phyloP scores from a whole-genome alignment of 2,329 filamentous ascomycete genomes.

The Colletotrichum australisinense region DNA sequence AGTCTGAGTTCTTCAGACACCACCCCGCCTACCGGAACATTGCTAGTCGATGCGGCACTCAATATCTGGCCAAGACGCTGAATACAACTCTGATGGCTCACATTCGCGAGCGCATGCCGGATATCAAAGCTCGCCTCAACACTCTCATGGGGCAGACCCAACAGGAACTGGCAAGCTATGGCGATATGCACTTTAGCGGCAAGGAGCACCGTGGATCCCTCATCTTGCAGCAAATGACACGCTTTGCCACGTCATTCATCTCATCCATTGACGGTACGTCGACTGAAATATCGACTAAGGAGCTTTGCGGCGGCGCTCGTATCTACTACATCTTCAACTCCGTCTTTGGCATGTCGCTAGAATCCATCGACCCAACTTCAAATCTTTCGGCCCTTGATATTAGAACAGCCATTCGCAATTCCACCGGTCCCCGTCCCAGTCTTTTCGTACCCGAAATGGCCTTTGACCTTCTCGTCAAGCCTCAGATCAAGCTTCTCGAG shows the following conservation, averaged over 20 bases:
- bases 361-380: constrained; percentile 94
- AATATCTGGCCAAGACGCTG: constrained; percentile 92
- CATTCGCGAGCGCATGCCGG: constrained; percentile 93
- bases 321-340: constrained; percentile 99
- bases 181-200: constrained; percentile 96
- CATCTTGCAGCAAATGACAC: constrained; percentile 97
- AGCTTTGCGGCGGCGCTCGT: constrained; percentile 91
- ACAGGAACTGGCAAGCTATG: constrained; percentile 97
- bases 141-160: constrained; percentile 99
- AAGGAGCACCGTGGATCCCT: constrained; percentile 96
- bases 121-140: constrained; percentile 98
- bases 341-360: constrained; percentile 95
- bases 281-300: constrained; percentile 98
- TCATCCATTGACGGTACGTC: constrained; percentile 99
- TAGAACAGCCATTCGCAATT: constrained; percentile 96
- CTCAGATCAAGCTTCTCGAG: constrained; percentile 97
- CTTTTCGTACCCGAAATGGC: constrained; percentile 97
- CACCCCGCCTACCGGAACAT: constrained; percentile 98
- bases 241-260: constrained; percentile 97
- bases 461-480: constrained; percentile 97
- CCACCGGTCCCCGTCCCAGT: constrained; percentile 93
- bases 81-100: constrained; percentile 97
- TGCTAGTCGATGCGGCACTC: constrained; percentile 90
- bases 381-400: constrained; percentile 97
- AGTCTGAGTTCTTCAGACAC: constrained; percentile 95